Conservation (phyloP, 1,284 basidiomycete genomes). For the Cutaneotrichosporon daszewskae region DNA sequence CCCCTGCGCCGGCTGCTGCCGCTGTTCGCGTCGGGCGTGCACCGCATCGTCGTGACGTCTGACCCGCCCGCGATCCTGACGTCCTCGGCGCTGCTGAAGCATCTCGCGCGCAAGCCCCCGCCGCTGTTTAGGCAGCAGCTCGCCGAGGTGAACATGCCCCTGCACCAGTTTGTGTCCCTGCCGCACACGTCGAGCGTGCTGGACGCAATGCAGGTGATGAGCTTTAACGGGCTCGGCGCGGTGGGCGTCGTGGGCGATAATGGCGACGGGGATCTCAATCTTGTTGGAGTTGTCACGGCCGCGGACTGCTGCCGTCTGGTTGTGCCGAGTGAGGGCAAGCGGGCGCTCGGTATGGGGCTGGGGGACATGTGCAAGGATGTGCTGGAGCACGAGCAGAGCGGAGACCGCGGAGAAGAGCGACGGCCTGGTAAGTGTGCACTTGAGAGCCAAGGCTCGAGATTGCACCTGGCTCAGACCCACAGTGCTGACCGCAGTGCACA, state of each 20-base stretch:
- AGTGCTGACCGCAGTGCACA: constrained; percentile 29
- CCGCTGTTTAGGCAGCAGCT: constrained; percentile 19
- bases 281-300: constrained; percentile 30
- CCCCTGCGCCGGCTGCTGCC: constrained; percentile 25
- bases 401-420: constrained; percentile 32
- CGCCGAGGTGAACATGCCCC: constrained; percentile 19
- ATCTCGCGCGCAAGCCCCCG: constrained; percentile 24
- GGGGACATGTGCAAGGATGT: constrained; percentile 29
- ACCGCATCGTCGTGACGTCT: constrained; percentile 26
- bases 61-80: constrained; percentile 21
- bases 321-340: constrained; percentile 34
- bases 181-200: constrained; percentile 26
- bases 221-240: constrained; percentile 27
- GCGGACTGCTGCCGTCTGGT: constrained; percentile 30
- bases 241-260: constrained; percentile 28
- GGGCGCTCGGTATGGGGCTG: constrained; percentile 30
- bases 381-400: constrained; percentile 25
- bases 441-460: background rate
- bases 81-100: constrained; percentile 23
- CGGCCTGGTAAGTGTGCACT: constrained; percentile 25
- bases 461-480: background rate
- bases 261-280: too few relatives aligned
- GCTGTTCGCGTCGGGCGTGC: constrained; percentile 33
- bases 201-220: constrained; percentile 41
- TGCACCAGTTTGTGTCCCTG: constrained; percentile 32